Base-by-base conservation (phyloP, 2,329 filamentous ascomycete genomes). In the Apiospora marii region DNA sequence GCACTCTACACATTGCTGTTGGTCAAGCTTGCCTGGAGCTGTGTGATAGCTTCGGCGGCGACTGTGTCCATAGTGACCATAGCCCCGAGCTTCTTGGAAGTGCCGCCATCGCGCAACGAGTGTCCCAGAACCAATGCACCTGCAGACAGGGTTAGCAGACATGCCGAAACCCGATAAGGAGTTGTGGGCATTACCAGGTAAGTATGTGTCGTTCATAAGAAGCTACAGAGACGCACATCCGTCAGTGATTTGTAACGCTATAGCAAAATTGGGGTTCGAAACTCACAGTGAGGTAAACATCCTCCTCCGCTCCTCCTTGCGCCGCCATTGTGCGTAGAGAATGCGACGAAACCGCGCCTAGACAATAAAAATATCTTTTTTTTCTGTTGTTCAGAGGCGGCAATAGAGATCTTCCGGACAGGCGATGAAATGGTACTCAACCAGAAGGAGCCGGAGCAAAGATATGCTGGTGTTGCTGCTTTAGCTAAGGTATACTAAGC, bases 91-190 rank as follows among this genome's bases (percentile, higher is more conserved):
- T 94, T 96, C 85, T 94, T 96, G 76, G 87, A 91, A 49, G 95
- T 94, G 72, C 94, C 94, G 78, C 91, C 92, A 92, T 99, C 96
- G 83, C 94, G 93, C 72, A 99, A 87, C 46, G 96, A 98, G 85
- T 98, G 95, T 74, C 95, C 95, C 75, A 99, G 91, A 67, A 99
- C 95, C 78, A 96, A 91, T 73, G 95, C 96, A 82, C 96, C 96
- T 97, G 77, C 49, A 76, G 3, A 75, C 30, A 34, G 64, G 48
- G 72, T 75, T 74, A 77, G 75, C 71, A 71, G 27, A n/a, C 37
- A 68, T 67, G 69, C 70, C 27, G 71, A 73, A 71, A 74, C 73
- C 64, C 41, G 68, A 34, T 69, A 67, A 71, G 70, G 44, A 74
- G 69, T 24, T 71, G 71, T 51, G 69, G 61, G 69, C 74, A n/a